Evolutionary conservation across 2,329 filamentous ascomycete species (phyloP).

Genomic region (Aureobasidium pullulans): DNA sequence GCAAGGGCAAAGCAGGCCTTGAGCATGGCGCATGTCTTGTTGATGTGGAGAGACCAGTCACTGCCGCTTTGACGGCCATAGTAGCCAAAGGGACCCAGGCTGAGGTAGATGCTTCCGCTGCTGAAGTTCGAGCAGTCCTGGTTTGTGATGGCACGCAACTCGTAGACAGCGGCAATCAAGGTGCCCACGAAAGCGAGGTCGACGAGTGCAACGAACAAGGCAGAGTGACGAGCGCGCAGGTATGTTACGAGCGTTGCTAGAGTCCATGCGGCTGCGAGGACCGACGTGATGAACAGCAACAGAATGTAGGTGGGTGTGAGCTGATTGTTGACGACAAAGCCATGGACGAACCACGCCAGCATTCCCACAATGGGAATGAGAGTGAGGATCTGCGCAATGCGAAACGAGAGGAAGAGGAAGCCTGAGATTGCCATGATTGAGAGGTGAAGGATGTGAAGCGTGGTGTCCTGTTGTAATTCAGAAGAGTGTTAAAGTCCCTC

Average conservation of each 20-base stretch:
- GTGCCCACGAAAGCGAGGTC: slow-evolving; percentile 56
- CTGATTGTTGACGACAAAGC: slow-evolving; percentile 48
- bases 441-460: not conserved
- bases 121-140: slow-evolving; percentile 61
- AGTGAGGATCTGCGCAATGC: slow-evolving; percentile 54
- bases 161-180: slow-evolving; percentile 55
- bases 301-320: slow-evolving; percentile 55
- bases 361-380: slow-evolving; percentile 58
- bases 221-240: slow-evolving; percentile 51
- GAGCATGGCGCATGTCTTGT: slow-evolving; percentile 84
- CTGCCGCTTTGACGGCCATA: slow-evolving; percentile 42
- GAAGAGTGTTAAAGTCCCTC: not conserved
- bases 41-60: slow-evolving; percentile 45
- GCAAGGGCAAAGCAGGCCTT: slow-evolving; percentile 84
- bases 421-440: slow-evolving; percentile 42
- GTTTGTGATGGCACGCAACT: slow-evolving; percentile 48
- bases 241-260: slow-evolving; percentile 55
- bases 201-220: slow-evolving; percentile 52
- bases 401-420: slow-evolving; percentile 55
- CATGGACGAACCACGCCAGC: slow-evolving; percentile 56
- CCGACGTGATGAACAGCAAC: slow-evolving; percentile 57
- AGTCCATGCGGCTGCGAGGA: slow-evolving; percentile 54
- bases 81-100: slow-evolving; percentile 44
- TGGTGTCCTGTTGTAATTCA: not conserved
- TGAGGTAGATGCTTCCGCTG: slow-evolving; percentile 42